Evolutionary conservation across 1,284 basidiomycete species (phyloP).

Genomic region (Cutaneotrichosporon cyanovorans): DNA sequence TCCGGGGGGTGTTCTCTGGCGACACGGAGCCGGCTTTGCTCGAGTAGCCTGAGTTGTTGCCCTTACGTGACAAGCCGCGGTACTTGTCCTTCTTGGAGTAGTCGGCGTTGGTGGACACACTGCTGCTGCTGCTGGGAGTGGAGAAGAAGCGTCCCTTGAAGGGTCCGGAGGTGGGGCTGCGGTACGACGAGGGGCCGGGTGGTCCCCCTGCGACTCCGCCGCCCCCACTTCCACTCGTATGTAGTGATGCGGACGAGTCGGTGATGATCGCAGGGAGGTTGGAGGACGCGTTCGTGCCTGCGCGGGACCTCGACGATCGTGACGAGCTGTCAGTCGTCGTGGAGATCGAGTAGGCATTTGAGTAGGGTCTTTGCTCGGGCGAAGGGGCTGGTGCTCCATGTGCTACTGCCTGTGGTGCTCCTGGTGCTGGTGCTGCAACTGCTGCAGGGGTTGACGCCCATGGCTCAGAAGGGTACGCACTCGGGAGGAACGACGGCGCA

Average conservation of each 20-base stretch:
- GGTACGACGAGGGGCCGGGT: not conserved
- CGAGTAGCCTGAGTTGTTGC: not conserved
- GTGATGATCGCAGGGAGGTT: slow-evolving; percentile 1
- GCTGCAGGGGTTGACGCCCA: slow-evolving; percentile 5
- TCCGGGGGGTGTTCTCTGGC: not conserved
- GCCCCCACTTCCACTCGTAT: slow-evolving; percentile 5
- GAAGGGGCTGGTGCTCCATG: slow-evolving; percentile 1
- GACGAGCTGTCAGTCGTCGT: slow-evolving; percentile 17
- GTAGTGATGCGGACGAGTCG: slow-evolving; percentile 13
- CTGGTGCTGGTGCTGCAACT: not conserved
- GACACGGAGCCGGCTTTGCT: not conserved
- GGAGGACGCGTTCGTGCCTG: slow-evolving; percentile 1
- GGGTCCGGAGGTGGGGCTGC: slow-evolving; percentile 17
- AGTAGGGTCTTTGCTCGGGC: slow-evolving; percentile 7
- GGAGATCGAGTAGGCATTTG: slow-evolving; percentile 19
- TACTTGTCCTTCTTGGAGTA: slow-evolving; percentile 21
- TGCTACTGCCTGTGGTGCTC: not conserved
- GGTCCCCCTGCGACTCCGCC: no score
- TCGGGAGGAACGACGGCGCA: slow-evolving; percentile 9
- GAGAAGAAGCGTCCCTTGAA: slow-evolving; percentile 43
- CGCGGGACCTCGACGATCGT: slow-evolving; percentile 13
- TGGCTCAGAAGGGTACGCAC: slow-evolving; percentile 12
- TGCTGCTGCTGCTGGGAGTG: slow-evolving; percentile 16
- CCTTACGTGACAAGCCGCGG: slow-evolving; percentile 17
- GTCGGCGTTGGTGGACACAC: not conserved